phyloP scores from a whole-genome alignment of 2,329 filamentous ascomycete species.

The Fusarium citri region DNA sequence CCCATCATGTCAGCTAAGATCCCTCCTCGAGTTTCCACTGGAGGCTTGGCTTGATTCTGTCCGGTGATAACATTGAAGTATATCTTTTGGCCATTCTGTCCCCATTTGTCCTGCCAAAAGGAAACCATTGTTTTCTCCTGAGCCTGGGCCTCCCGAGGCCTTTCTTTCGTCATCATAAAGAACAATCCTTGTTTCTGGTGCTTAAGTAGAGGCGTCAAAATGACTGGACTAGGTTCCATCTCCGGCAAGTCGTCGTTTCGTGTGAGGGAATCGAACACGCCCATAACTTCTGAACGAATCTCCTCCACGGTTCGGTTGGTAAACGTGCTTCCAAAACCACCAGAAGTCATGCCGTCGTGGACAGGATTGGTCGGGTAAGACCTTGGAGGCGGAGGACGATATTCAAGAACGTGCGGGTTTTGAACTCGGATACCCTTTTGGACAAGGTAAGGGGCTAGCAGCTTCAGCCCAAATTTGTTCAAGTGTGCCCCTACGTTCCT shows the following conservation, averaged over 20 bases:
- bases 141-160: conserved; percentile 67
- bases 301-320: conserved; percentile 80
- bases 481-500: conserved; percentile 75
- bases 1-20: conserved; percentile 91
- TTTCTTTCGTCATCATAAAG: conserved; percentile 86
- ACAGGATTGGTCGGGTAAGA: conserved; percentile 44
- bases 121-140: conserved; percentile 74
- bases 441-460: conserved; percentile 74
- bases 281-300: conserved; percentile 83
- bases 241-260: conserved; percentile 80
- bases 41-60: conserved; percentile 67
- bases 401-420: conserved; percentile 77
- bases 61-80: conserved; percentile 91
- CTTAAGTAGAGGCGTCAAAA: conserved; percentile 77
- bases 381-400: conserved; percentile 55
- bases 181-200: conserved; percentile 92
- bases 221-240: conserved; percentile 71
- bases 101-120: conserved; percentile 77
- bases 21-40: conserved; percentile 76
- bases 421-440: conserved; percentile 76
- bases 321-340: conserved; percentile 44
- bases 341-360: conserved; percentile 42
- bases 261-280: conserved; percentile 87
- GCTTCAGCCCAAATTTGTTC: conserved; percentile 70
- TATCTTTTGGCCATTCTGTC: conserved; percentile 62